A percentile compares a stretch with the other conserved stretches of the same genome.
Conservation (phyloP, 2,329 filamentous ascomycete species). For the Alternaria novae-zelandiae region DNA sequence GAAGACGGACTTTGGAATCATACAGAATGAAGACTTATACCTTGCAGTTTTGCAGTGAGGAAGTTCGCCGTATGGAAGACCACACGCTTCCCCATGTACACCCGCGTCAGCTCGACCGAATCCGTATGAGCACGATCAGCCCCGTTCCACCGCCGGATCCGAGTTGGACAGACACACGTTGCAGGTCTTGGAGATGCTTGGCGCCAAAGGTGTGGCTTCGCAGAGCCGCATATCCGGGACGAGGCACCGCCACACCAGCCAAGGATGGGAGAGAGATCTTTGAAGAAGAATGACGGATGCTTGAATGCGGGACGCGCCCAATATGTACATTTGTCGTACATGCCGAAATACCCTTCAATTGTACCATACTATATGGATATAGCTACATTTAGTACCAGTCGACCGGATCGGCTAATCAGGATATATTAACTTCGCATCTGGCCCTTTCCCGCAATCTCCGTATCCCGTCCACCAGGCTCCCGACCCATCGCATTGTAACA, state of each 20-base stretch:
- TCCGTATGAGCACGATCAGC: constrained; percentile 11
- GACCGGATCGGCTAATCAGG: constrained; percentile 9
- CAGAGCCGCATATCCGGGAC: constrained; percentile 1
- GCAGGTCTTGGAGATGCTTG: constrained; percentile 8
- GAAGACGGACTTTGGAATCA: background rate
- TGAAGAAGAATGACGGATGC: background rate
- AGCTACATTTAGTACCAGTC: constrained; percentile 11
- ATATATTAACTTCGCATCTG: background rate
- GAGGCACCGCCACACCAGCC: background rate
- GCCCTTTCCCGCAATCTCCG: background rate
- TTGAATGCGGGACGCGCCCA: background rate
- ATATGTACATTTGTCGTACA: background rate
- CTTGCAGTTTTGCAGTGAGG: constrained; percentile 26
- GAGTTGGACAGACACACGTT: background rate
- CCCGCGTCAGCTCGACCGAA: constrained; percentile 26
- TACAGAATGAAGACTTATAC: constrained; percentile 24
- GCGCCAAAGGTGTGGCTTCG: background rate
- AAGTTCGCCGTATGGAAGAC: constrained; percentile 30
- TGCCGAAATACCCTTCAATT: constrained; percentile 6
- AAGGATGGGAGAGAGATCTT: background rate
- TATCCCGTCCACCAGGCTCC: background rate
- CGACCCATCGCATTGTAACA: too few species aligned
- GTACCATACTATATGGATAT: constrained; percentile 10
- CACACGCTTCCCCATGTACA: constrained; percentile 20
- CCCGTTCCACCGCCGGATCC: background rate